Conservation (phyloP, 73 alveolate species). For the Urostyla sp. region DNA sequence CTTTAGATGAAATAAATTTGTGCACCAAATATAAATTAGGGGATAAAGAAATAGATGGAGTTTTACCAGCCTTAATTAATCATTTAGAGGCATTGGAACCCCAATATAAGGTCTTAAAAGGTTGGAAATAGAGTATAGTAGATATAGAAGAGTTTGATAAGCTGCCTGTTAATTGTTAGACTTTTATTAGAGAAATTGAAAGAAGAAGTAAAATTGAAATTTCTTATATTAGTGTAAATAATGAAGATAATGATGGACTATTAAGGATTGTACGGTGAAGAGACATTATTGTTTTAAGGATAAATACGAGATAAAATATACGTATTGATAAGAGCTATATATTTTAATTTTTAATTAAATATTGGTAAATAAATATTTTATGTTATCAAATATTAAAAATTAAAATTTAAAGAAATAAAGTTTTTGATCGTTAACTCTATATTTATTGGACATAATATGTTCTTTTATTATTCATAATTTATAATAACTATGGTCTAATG, state of each 20-base stretch:
- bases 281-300: background rate
- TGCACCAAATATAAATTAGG: conserved; percentile 10
- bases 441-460: too few species aligned
- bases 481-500: too few species aligned
- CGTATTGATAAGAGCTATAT: background rate
- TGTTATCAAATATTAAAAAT: background rate
- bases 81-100: conserved; percentile 27
- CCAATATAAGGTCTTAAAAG: conserved; percentile 1
- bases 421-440: too few species aligned
- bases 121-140: conserved; percentile 19
- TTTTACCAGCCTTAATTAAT: conserved; percentile 16
- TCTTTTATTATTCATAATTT: too few species aligned
- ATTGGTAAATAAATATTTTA: conserved; percentile 13
- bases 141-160: conserved; percentile 28
- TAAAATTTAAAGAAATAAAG: background rate
- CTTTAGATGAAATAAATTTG: conserved; percentile 27
- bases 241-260: conserved; percentile 39
- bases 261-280: conserved; percentile 38
- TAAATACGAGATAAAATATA: background rate
- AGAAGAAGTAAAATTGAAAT: conserved; percentile 16
- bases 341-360: conserved; percentile 25
- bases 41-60: conserved; percentile 10
- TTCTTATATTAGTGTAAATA: conserved; percentile 13
- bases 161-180: conserved; percentile 32
- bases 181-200: conserved; percentile 23